Conservation (phyloP, 2,329 filamentous ascomycete genomes). For the Cladosporium oxysporum region DNA sequence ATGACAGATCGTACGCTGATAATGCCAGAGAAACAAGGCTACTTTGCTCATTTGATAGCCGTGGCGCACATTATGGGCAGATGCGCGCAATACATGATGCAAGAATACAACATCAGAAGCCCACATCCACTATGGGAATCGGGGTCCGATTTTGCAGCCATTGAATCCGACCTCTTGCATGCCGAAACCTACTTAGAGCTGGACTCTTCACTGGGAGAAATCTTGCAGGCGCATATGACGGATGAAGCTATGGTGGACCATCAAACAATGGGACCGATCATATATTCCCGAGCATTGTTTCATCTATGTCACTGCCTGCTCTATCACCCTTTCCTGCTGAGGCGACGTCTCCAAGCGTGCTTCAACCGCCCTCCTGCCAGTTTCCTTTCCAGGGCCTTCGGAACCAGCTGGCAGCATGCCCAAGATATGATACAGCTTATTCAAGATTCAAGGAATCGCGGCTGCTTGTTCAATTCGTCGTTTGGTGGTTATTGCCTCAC, state of each 20-base stretch:
- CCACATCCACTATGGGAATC: background rate
- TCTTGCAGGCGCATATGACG: background rate
- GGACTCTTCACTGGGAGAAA: background rate
- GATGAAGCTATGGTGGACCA: background rate
- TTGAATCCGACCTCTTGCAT: background rate
- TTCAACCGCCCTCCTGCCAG: background rate
- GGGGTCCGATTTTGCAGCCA: background rate
- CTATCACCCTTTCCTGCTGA: background rate
- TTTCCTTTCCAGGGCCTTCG: background rate
- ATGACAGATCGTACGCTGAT: constrained; percentile 1
- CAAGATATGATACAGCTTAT: background rate
- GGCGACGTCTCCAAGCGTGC: background rate
- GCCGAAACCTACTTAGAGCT: background rate
- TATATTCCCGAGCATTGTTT: background rate
- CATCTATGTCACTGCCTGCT: background rate
- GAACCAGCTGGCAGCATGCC: background rate
- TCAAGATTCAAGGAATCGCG: background rate
- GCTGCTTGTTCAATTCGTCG: background rate
- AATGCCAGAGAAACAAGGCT: background rate
- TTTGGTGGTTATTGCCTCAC: background rate
- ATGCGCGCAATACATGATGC: background rate
- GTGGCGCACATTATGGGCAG: background rate
- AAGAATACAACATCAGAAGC: background rate
- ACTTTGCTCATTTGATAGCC: background rate
- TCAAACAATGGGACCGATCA: background rate